phyloP scores from a whole-genome alignment of 106 monocot genomes.

The Dendrobium officinale region DNA sequence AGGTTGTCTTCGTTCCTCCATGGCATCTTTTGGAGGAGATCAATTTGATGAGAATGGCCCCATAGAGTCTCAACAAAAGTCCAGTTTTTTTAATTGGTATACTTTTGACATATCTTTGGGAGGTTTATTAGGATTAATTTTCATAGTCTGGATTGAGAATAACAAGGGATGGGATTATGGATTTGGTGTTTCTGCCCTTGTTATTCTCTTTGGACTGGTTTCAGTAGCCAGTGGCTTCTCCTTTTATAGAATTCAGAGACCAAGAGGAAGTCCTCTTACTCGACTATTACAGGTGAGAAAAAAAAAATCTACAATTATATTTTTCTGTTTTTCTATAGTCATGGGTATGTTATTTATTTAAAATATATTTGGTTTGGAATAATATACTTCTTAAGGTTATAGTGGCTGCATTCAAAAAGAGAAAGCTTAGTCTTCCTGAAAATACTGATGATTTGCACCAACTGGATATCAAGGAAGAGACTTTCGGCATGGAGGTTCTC shows the following conservation, averaged over 20 bases:
- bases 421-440: constrained; percentile 32
- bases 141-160: constrained; percentile 67
- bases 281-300: constrained; percentile 44
- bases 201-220: constrained; percentile 33
- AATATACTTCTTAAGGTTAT: constrained; percentile 34
- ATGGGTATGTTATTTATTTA: no score
- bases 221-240: constrained; percentile 42
- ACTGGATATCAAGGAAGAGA: constrained; percentile 5
- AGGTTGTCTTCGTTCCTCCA: constrained; percentile 45
- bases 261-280: constrained; percentile 60
- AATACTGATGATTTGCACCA: constrained; percentile 25
- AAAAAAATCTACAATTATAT: no score
- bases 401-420: constrained; percentile 57
- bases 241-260: constrained; percentile 61
- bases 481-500: constrained; percentile 4
- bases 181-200: constrained; percentile 30
- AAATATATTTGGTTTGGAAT: no score
- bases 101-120: constrained; percentile 62
- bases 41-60: constrained; percentile 61
- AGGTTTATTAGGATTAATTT: constrained; percentile 27
- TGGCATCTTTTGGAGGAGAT: constrained; percentile 67
- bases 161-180: constrained; percentile 69
- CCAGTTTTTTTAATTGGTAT: constrained; percentile 81
- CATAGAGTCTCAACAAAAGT: constrained; percentile 29
- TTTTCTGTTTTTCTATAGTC: no score